Percentiles rank a stretch among this genome's conserved stretches.
Evolutionary conservation across 106 monocot genomes (phyloP).

Genomic region (Allium fistulosum): DNA sequence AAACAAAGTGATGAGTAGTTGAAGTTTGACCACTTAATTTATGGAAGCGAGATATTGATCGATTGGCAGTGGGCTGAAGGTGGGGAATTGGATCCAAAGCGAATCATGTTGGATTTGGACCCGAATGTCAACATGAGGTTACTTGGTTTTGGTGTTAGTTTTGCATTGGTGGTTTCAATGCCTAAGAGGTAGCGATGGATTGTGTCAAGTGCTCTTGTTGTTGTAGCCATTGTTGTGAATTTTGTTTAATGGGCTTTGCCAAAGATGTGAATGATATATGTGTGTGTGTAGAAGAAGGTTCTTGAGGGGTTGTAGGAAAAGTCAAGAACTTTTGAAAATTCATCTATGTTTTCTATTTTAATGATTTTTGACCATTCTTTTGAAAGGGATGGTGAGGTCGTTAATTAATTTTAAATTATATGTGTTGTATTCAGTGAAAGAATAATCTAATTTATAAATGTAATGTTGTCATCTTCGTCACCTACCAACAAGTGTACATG

Average conservation of each 20-base stretch:
- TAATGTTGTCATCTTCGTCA: too few relatives aligned
- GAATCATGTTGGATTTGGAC: slow-evolving; percentile 10
- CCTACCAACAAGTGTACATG: too few relatives aligned
- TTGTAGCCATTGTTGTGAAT: neutral
- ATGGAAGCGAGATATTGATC: slow-evolving; percentile 6
- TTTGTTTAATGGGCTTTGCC: neutral
- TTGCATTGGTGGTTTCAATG: neutral
- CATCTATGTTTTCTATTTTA: too few relatives aligned
- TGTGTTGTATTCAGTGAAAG: too few relatives aligned
- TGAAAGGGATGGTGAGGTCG: too few relatives aligned
- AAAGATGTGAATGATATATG: neutral
- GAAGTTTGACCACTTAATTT: neutral
- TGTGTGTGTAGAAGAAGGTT: neutral
- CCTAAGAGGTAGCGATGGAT: neutral
- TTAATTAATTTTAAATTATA: too few relatives aligned
- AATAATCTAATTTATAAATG: too few relatives aligned
- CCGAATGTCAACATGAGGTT: neutral
- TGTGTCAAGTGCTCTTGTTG: neutral
- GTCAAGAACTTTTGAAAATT: too few relatives aligned
- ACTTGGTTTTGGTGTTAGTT: neutral
- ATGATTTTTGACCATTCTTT: too few relatives aligned
- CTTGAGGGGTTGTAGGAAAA: neutral
- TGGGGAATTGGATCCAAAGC: slow-evolving; percentile 16
- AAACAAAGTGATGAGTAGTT: neutral
- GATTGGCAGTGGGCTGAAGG: neutral